Evolutionary conservation across 805 yeast genomes (phyloP).

Genomic region (Sugiyamaella valdiviana): DNA sequence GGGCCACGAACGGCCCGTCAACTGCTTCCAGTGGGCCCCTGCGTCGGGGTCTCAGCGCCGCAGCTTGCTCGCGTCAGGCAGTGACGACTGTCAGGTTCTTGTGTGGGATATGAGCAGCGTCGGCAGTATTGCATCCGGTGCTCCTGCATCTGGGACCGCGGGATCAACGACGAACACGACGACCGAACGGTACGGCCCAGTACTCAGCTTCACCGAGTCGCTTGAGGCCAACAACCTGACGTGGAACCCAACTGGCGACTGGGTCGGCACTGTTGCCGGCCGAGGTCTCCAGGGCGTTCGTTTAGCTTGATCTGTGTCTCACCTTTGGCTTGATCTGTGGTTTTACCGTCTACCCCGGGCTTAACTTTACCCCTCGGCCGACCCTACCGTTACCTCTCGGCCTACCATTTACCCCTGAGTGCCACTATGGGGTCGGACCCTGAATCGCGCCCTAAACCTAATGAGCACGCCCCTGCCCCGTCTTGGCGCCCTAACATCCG

Average conservation of each 20-base stretch:
- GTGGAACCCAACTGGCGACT: slow-evolving; percentile 68
- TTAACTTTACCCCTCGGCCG: not conserved
- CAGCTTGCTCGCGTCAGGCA: slow-evolving; percentile 65
- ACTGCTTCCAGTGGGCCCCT: slow-evolving; percentile 83
- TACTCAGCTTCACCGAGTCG: slow-evolving; percentile 51
- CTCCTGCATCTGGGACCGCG: not conserved
- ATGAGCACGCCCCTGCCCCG: no score
- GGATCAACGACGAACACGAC: not conserved
- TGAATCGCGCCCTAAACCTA: no score
- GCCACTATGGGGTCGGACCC: no score
- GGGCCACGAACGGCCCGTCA: slow-evolving; percentile 63
- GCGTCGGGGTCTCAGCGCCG: slow-evolving; percentile 27
- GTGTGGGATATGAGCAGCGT: slow-evolving; percentile 46
- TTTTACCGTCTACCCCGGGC: not conserved
- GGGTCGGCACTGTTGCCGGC: slow-evolving; percentile 74
- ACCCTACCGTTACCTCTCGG: no score
- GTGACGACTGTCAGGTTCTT: slow-evolving; percentile 54
- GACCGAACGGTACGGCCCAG: slow-evolving; percentile 12
- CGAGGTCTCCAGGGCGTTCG: slow-evolving; percentile 58
- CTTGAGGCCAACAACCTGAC: slow-evolving; percentile 71
- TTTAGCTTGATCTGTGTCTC: slow-evolving; percentile 3
- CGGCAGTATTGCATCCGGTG: not conserved
- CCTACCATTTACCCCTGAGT: no score
- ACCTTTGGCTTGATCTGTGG: no score
- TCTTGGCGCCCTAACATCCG: no score